Percentiles rank a stretch among this genome's conserved stretches.
These are phyloP conservation scores for Penicillium fimorum DNA, from an alignment of 495 filamentous ascomycete genomes.

Conservation along the genomic window DNA sequence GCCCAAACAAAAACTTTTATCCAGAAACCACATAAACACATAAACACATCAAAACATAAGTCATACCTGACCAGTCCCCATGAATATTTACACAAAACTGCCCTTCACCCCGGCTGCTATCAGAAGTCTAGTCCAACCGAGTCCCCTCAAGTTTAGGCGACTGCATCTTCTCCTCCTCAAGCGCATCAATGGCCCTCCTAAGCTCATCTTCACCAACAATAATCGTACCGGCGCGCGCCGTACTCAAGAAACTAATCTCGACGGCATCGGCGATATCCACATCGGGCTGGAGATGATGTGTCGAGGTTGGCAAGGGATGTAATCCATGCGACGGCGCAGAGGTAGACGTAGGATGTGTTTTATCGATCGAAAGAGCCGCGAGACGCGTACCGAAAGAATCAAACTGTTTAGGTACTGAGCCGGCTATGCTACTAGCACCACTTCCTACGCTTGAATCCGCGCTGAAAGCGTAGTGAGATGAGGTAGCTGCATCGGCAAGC, in stretches of 20 bases:
- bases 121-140: not conserved
- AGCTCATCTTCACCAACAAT: conserved; percentile 76
- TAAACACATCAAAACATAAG: not conserved
- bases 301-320: conserved; percentile 9
- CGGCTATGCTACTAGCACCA: conserved; percentile 16
- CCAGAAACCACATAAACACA: not conserved
- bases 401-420: conserved; percentile 20
- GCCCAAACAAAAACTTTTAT: conserved; percentile 4
- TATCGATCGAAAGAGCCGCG: conserved; percentile 7
- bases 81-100: not conserved
- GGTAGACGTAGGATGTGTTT: not conserved
- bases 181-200: conserved; percentile 64
- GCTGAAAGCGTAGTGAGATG: not conserved
- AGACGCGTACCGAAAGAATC: conserved; percentile 22
- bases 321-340: conserved; percentile 1
- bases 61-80: not conserved
- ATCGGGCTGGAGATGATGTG: conserved; percentile 41
- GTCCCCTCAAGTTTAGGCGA: not conserved
- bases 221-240: conserved; percentile 85
- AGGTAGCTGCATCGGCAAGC: conserved; percentile 57
- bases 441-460: conserved; percentile 11
- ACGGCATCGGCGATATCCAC: conserved; percentile 54
- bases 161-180: conserved; percentile 47
- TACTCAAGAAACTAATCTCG: conserved; percentile 91
- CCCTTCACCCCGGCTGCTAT: not conserved